Percentiles rank a stretch among this genome's conserved stretches.
These are phyloP conservation scores for Fusarium haematococcum DNA, from an alignment of 2,329 filamentous ascomycete species.

Conservation along the genomic window DNA sequence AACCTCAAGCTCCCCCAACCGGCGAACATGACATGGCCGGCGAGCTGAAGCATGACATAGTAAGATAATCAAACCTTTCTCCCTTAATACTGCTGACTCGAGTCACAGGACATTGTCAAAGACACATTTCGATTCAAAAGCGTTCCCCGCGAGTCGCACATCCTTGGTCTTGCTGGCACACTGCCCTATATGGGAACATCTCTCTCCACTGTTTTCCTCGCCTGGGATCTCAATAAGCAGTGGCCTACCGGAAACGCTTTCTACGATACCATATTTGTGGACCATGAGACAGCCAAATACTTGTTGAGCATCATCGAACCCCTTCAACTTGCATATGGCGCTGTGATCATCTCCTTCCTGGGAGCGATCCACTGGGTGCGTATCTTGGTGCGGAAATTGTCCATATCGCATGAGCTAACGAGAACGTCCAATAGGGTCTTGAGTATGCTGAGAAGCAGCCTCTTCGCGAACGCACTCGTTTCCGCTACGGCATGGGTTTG, in stretches of 20 bases:
- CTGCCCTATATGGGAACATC: slow-evolving; percentile 90
- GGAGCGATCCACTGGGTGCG: slow-evolving; percentile 88
- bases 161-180: slow-evolving; percentile 80
- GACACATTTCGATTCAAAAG: slow-evolving; percentile 74
- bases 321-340: slow-evolving; percentile 90
- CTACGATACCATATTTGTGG: slow-evolving; percentile 66
- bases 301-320: slow-evolving; percentile 83
- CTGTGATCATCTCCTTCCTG: slow-evolving; percentile 92
- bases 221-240: slow-evolving; percentile 83
- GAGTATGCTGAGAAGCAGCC: slow-evolving; percentile 81
- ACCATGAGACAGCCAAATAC: slow-evolving; percentile 76
- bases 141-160: slow-evolving; percentile 76
- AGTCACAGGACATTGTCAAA: slow-evolving; percentile 68
- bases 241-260: slow-evolving; percentile 70
- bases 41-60: slow-evolving; percentile 64
- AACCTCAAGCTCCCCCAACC: slow-evolving; percentile 5
- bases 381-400: background rate
- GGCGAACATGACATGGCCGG: slow-evolving; percentile 45
- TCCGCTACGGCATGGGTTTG: slow-evolving; percentile 86
- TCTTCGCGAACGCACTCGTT: slow-evolving; percentile 72
- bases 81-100: slow-evolving; percentile 7
- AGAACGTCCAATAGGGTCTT: slow-evolving; percentile 64
- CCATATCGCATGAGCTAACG: background rate
- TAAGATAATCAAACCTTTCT: slow-evolving; percentile 53
- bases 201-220: slow-evolving; percentile 81